phyloP scores from a whole-genome alignment of 2,329 filamentous ascomycete species.

The Arthrobotrys megalospora region DNA sequence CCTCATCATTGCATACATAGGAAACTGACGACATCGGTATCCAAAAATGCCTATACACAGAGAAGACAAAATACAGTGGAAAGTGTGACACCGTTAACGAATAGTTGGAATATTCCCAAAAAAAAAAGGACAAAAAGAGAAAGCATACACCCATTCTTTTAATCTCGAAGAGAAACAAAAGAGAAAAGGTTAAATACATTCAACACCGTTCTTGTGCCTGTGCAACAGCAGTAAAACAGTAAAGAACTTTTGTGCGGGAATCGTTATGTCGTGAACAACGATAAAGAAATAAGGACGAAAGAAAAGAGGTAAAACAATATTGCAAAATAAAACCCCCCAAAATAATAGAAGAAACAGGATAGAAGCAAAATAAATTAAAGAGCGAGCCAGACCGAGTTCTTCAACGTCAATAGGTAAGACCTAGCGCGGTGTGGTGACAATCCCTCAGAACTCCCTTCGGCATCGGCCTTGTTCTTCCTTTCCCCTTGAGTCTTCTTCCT shows the following conservation, averaged over 20 bases:
- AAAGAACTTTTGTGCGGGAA: conserved; percentile 48
- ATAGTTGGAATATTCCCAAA: conserved; percentile 22
- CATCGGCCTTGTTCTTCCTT: conserved; percentile 4
- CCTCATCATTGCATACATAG: background rate
- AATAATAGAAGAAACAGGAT: conserved; percentile 25
- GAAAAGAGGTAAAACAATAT: conserved; percentile 14
- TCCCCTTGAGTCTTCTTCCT: conserved; percentile 2
- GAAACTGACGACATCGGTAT: conserved; percentile 24
- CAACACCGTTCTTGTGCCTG: conserved; percentile 57
- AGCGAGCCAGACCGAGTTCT: background rate
- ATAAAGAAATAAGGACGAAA: conserved; percentile 17
- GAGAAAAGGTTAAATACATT: conserved; percentile 55
- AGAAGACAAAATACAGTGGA: conserved; percentile 5
- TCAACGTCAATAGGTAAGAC: background rate
- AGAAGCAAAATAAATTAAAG: background rate
- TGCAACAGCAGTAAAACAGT: conserved; percentile 50
- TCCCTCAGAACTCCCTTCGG: background rate
- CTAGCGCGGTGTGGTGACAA: background rate
- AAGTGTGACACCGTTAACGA: conserved; percentile 33
- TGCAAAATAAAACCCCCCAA: conserved; percentile 13
- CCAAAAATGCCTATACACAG: conserved; percentile 36
- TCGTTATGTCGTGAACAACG: conserved; percentile 34
- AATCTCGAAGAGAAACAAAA: conserved; percentile 27
- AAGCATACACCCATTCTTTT: conserved; percentile 41
- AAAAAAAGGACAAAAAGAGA: conserved; percentile 18